These are phyloP conservation scores for Escovopsis sp. DNA, from an alignment of 2,329 filamentous ascomycete genomes.

Conservation along the genomic window DNA sequence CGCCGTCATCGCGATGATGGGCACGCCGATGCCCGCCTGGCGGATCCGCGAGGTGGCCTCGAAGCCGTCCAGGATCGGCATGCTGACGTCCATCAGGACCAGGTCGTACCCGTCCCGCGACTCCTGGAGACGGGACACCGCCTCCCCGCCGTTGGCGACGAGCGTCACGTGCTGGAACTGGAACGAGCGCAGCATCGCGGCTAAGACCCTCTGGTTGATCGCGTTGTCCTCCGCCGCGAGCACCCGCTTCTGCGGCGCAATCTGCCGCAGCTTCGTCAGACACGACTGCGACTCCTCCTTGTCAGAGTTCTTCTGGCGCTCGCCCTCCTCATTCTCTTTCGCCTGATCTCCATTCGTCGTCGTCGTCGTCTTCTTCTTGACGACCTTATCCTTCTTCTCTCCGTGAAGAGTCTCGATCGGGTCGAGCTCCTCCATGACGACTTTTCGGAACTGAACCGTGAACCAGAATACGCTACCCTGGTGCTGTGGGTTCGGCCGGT, in stretches of 20 bases:
- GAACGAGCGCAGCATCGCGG: conserved; percentile 20
- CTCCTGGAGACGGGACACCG: conserved; percentile 17
- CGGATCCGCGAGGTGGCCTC: conserved; percentile 25
- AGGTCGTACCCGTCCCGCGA: conserved; percentile 13
- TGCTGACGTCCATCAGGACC: conserved; percentile 31
- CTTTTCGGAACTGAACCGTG: conserved; percentile 24
- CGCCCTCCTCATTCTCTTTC: conserved; percentile 2
- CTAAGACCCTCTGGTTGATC: conserved; percentile 27
- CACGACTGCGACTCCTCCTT: conserved; percentile 3
- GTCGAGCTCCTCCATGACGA: conserved; percentile 16
- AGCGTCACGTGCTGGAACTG: conserved; percentile 21
- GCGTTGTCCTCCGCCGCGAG: conserved; percentile 26
- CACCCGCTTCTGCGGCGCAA: conserved; percentile 24
- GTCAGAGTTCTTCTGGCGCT: conserved; percentile 12
- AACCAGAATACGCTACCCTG: conserved; percentile 38
- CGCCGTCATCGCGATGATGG: conserved; percentile 37
- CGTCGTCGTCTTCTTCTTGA: conserved; percentile 5
- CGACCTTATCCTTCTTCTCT: conserved; percentile 3
- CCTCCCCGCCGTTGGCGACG: conserved; percentile 7
- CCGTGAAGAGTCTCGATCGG: conserved; percentile 10
- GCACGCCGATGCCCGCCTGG: conserved; percentile 32
- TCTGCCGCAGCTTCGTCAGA: conserved; percentile 15
- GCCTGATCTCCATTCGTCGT: too few species aligned
- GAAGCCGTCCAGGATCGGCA: conserved; percentile 37
- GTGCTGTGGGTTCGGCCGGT: conserved; percentile 26